Base-by-base conservation (phyloP, 1,284 basidiomycete species). In the Irpex lacteus region DNA sequence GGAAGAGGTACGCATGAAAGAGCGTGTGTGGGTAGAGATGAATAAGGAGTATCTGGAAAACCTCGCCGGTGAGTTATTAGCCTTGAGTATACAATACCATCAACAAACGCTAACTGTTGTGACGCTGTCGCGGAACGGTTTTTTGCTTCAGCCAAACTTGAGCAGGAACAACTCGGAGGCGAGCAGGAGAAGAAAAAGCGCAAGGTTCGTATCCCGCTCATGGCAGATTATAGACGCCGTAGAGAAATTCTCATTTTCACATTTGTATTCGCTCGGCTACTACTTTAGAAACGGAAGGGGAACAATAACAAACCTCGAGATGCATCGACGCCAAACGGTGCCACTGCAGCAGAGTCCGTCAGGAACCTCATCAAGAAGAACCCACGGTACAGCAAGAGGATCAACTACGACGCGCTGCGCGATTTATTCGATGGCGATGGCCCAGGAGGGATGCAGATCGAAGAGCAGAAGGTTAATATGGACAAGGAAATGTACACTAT, bases 1-100 rank as follows among this genome's bases (percentile, higher is more conserved):
- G 56, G 92, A 94, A 32, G 97, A 98, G 76, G 90, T 94, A 5
- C 87, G 85, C 73, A 85, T 95, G 72, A 98, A 96, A 75, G 95
- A 97, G 72, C 88, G 96, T 32, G 88, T 99, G 18, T 99, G 98
- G 98, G 93, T 98, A 66, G 95, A 97, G 77, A 84, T 96, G 74
- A 99, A 99, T 77, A 87, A 87, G 68, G 95, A 98, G 61, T 99
- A 98, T 79, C 79, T 99, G 59, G 94, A 98, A 74, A 89, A 92
- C 37, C 82, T 96, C 55, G 94, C 94, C 66, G 88, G 93, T 94
- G 72, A 75, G 87, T 81, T 62, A n/a, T 19, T 1, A 34, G 32
- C 1, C 52, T 57, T 32, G 40, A 36, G 54, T 11, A 53, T 26
- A 47, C 53, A 7, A 54, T 59, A 21, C 58, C 7, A 59, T 64